Base-by-base conservation (phyloP, 306 rosid species). In the Quercus cerris region DNA sequence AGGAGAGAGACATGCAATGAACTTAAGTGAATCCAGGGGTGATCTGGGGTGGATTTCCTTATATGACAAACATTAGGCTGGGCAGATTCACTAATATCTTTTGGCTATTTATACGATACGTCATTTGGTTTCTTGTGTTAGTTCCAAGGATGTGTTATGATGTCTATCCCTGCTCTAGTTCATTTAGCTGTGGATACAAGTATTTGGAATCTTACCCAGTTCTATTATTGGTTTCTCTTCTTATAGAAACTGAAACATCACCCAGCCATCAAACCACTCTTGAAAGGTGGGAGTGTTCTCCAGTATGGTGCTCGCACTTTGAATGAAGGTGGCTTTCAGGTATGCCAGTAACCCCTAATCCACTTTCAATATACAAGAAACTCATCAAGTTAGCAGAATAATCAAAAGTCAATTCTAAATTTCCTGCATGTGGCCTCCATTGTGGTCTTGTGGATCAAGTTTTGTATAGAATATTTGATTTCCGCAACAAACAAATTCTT, bases 281-380 rank as follows among this genome's bases (percentile, higher is more conserved):
- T 95, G 82, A 91, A 93, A 81, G 96, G 98, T 57, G 99, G 99
- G 78, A 86, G 92, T 70, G 94, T 90, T 80, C 82, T 95, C 79
- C 97, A 95, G 85, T 93, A 91, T 81, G 98, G 99, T 46, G 98
- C 99, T 85, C 98, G 99, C 82, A 87, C 93, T 35, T 89, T 95
- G 84, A 95, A 95, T 84, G 99, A 95, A 82, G 98, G 98, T 63
- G 99, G 99, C 83, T 85, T 91, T 83, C 99, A 94, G 99, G 99
- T 94, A 82, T 41, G 85, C 55, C 49, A 71, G 56, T 74, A 20
- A 69, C 44, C 28, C 25, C 11, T 19, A 61, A 19, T 82, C 73
- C 49, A 54, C 76, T 64, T 75, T 71, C 58, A 76, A 28, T 31
- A 17, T 78, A 63, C 56, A 6, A 46, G 19, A 68, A 46, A 27